Percentiles rank a stretch among this genome's conserved stretches.
Conservation (phyloP, 2,329 filamentous ascomycete species). For the Dothideomycetes sp. region DNA sequence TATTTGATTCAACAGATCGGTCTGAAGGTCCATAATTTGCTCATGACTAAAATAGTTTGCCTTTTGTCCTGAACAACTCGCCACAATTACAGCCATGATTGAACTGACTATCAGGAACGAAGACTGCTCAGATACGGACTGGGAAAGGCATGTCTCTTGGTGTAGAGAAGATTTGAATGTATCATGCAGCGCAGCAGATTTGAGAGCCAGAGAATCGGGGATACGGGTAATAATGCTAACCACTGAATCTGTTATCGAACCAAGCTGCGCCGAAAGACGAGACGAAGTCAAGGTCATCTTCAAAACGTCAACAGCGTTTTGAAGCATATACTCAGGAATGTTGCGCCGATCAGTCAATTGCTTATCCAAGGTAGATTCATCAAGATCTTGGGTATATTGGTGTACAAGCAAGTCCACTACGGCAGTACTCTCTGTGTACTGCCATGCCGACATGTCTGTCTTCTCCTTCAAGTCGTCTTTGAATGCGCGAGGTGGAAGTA, state of each 20-base stretch:
- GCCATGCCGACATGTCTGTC: background rate
- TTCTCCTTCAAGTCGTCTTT: background rate
- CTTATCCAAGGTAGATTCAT: background rate
- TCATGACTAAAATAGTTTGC: constrained; percentile 17
- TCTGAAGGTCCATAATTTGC: constrained; percentile 55
- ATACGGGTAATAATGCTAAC: constrained; percentile 3
- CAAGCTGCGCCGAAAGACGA: background rate
- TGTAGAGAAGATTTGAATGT: constrained; percentile 3
- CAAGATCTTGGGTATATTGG: constrained; percentile 4
- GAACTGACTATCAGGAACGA: constrained; percentile 19
- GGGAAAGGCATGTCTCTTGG: constrained; percentile 1
- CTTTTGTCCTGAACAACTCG: background rate
- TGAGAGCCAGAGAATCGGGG: constrained; percentile 3
- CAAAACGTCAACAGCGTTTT: constrained; percentile 1
- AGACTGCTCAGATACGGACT: constrained; percentile 2
- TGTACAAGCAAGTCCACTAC: constrained; percentile 8
- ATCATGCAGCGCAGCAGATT: background rate
- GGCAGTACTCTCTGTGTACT: background rate
- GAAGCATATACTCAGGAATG: constrained; percentile 4
- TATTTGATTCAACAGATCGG: constrained; percentile 58
- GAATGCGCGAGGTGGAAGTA: constrained; percentile 22
- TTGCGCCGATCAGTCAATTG: background rate
- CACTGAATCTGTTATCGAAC: constrained; percentile 5
- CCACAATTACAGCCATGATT: constrained; percentile 17
- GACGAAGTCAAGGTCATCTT: background rate